Evolutionary conservation across 2,329 filamentous ascomycete genomes (phyloP), one percentile per base, ranked within the genome.

Genomic region (Dactylonectria estremocensis): DNA sequence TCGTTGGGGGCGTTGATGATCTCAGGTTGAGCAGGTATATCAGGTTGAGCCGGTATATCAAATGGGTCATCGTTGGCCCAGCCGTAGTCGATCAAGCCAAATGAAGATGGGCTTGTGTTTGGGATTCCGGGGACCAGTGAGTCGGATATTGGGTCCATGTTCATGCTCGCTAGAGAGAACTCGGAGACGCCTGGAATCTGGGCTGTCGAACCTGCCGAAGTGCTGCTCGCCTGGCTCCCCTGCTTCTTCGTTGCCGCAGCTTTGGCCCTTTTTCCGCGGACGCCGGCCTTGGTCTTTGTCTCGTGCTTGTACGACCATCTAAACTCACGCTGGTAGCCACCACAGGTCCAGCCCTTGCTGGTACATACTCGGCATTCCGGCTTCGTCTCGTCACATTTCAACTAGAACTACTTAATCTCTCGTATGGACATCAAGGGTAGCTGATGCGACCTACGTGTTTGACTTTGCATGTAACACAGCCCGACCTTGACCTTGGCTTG

Each of bases 321-420:
- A 22, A 68, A 60, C 22, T 68, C 61, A 20, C 61, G 60, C 22
- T 64, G 61, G 22, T 68, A 68, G 3, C 65, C 65, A 18, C 65
- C 65, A n/a, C 65, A 68, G 13, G 40, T 56, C 56, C 61, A 61
- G 7, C 65, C 65, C 16, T 68, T 68, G 28, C 56, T 56, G 16
- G 31, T 64, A 37, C 65, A 68, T 20, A 68, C 50, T 18, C 46
- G 55, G 33, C 65, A 68, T 56, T 61, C 65, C 8, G 65, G 65
- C 56, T 68, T 68, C 10, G 65, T 68, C 46, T 68, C 65, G 9
- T 68, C 65, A 28, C 65, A 68, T 64, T 68, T 68, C 20, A 64
- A 45, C 65, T 68, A 14, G 9, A 13, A 37, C 2, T 14, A 14
- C 14, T 64, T 18, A 60, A 45, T 49, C n/a, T 50, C 4, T 9